Percentiles rank a stretch among this genome's conserved stretches.
These are phyloP conservation scores for Colletotrichum ledebouriae DNA, from an alignment of 2,329 filamentous ascomycete genomes.

Conservation along the genomic window DNA sequence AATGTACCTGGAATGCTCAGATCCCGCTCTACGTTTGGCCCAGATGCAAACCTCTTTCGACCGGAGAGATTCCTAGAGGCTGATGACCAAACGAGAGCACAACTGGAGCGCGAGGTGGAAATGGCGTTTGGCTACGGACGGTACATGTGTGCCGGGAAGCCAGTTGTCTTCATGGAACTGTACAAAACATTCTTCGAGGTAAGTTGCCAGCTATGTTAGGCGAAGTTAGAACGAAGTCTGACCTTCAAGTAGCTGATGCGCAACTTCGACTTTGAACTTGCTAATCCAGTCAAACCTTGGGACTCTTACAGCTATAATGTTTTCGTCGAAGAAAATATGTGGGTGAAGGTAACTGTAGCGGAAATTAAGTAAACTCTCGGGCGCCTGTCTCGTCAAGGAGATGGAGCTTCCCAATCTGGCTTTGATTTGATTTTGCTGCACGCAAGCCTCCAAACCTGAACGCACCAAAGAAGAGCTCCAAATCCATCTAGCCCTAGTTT, in stretches of 20 bases:
- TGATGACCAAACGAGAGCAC: slow-evolving; percentile 50
- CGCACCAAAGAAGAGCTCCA: too few relatives aligned
- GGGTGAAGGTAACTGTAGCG: slow-evolving; percentile 5
- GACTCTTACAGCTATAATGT: slow-evolving; percentile 12
- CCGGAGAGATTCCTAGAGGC: slow-evolving; percentile 64
- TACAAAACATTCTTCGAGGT: slow-evolving; percentile 55
- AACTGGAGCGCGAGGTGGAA: slow-evolving; percentile 60
- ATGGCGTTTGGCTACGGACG: slow-evolving; percentile 65
- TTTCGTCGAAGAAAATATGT: slow-evolving; percentile 26
- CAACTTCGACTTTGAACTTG: slow-evolving; percentile 31
- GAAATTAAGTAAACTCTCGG: neutral
- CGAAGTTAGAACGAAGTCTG: neutral
- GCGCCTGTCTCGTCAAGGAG: too few relatives aligned
- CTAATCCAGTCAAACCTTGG: slow-evolving; percentile 9
- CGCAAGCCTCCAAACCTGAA: too few relatives aligned
- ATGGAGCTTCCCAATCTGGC: too few relatives aligned
- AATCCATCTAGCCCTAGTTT: too few relatives aligned
- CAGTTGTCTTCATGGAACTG: slow-evolving; percentile 66
- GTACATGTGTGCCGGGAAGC: slow-evolving; percentile 61
- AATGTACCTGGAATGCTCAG: slow-evolving; percentile 53
- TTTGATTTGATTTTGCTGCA: too few relatives aligned
- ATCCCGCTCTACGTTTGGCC: slow-evolving; percentile 55
- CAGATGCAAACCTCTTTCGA: slow-evolving; percentile 59
- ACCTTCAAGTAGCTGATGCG: slow-evolving; percentile 14
- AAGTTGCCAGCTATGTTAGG: neutral